Evolutionary conservation across 179 eudicot species (phyloP).

Genomic region (Nepenthes alata): DNA sequence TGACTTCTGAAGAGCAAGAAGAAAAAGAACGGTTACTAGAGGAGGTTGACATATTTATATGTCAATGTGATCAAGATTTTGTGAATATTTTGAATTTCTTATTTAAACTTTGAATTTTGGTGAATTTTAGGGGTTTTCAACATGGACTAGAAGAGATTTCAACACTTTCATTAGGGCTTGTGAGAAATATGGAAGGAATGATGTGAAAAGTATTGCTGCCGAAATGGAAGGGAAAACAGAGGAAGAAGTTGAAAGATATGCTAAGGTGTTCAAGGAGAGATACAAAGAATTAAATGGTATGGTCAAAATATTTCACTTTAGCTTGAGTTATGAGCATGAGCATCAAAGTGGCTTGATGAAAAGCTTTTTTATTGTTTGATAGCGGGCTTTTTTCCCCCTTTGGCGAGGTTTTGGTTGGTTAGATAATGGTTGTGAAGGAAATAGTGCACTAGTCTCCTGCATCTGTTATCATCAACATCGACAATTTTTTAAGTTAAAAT

Average conservation of each 20-base stretch:
- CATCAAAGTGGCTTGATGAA: too few relatives aligned
- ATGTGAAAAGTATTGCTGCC: slow-evolving; percentile 58
- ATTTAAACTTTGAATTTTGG: background rate
- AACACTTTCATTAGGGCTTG: slow-evolving; percentile 89
- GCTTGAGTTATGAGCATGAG: too few relatives aligned
- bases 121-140: slow-evolving; percentile 63
- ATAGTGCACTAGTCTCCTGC: too few relatives aligned
- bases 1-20: slow-evolving; percentile 93
- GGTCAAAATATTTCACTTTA: background rate
- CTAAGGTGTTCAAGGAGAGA: slow-evolving; percentile 82
- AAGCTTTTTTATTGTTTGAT: too few relatives aligned
- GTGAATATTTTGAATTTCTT: background rate
- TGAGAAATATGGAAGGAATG: slow-evolving; percentile 88
- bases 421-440: too few relatives aligned
- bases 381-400: too few relatives aligned
- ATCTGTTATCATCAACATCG: too few relatives aligned
- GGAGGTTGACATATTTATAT: slow-evolving; percentile 33
- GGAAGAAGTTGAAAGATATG: slow-evolving; percentile 97
- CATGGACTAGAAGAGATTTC: slow-evolving; percentile 95
- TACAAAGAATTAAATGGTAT: slow-evolving; percentile 86
- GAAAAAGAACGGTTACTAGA: slow-evolving; percentile 82
- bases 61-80: background rate
- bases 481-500: too few relatives aligned
- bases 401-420: too few relatives aligned
- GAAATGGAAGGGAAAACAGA: slow-evolving; percentile 97